Evolutionary conservation across 257 asterid genomes (phyloP).

Genomic region (Prunella vulgaris): DNA sequence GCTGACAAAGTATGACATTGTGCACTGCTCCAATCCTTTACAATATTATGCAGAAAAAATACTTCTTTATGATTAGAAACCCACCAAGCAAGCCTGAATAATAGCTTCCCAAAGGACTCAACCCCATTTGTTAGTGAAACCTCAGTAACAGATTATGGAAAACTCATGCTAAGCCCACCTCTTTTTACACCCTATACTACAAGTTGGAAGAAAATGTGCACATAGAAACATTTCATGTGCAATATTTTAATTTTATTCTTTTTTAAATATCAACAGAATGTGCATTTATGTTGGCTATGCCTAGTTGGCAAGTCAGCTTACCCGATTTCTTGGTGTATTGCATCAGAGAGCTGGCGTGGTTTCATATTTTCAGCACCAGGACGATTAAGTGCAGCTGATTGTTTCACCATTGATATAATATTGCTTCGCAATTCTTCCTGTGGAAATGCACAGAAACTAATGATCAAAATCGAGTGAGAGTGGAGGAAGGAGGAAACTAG

Average conservation of each 20-base stretch:
- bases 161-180: background rate
- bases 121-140: background rate
- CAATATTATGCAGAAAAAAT: too few species aligned
- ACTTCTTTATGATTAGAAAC: too few species aligned
- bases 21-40: too few species aligned
- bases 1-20: background rate
- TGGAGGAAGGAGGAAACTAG: background rate
- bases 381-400: constrained; percentile 62
- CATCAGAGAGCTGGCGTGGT: constrained; percentile 93
- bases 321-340: constrained; percentile 94
- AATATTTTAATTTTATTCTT: background rate
- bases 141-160: background rate
- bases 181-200: background rate
- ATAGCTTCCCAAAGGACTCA: background rate
- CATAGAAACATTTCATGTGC: background rate
- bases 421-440: constrained; percentile 67
- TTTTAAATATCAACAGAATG: background rate
- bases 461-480: background rate
- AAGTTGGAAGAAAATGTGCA: background rate
- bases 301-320: constrained; percentile 21
- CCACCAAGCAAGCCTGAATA: background rate
- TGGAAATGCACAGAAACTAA: constrained; percentile 16
- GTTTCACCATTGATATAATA: constrained; percentile 63
- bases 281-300: background rate
- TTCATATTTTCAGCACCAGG: constrained; percentile 83